Evolutionary conservation across 805 yeast genomes (phyloP).

Genomic region (Candida xyloterini): DNA sequence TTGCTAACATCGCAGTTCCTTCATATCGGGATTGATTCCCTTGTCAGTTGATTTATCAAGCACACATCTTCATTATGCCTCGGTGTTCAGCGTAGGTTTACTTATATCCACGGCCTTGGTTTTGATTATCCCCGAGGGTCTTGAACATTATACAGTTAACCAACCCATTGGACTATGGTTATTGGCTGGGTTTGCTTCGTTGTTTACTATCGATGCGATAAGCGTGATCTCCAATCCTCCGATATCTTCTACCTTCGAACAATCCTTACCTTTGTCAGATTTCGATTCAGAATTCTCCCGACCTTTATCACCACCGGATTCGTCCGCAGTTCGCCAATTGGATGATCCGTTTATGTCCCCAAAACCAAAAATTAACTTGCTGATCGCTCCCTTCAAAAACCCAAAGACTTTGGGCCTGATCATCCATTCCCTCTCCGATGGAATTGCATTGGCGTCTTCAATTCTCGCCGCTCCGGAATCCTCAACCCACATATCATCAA

Average conservation of each 20-base stretch:
- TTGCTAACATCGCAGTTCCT: conserved; percentile 20
- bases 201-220: conserved; percentile 47
- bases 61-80: conserved; percentile 35
- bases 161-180: conserved; percentile 46
- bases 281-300: neutral
- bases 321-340: neutral
- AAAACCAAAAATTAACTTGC: conserved; percentile 13
- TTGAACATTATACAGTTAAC: conserved; percentile 33
- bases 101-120: conserved; percentile 58
- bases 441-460: conserved; percentile 67
- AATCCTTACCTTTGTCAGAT: conserved; percentile 2
- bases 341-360: neutral
- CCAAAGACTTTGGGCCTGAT: conserved; percentile 60
- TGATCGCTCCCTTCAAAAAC: conserved; percentile 35
- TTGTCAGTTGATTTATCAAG: conserved; percentile 24
- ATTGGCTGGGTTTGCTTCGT: conserved; percentile 50
- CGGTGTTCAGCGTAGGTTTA: conserved; percentile 57
- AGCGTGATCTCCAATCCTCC: conserved; percentile 9
- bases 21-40: conserved; percentile 30
- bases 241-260: conserved; percentile 1
- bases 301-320: conserved; percentile 5
- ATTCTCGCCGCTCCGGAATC: conserved; percentile 28
- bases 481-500: conserved; percentile 14
- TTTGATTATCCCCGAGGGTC: conserved; percentile 66
- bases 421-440: conserved; percentile 69